Evolutionary conservation across 768 basidiomycete genomes (phyloP), one percentile per base, ranked within the genome.

Genomic region (Mycena epipterygia): DNA sequence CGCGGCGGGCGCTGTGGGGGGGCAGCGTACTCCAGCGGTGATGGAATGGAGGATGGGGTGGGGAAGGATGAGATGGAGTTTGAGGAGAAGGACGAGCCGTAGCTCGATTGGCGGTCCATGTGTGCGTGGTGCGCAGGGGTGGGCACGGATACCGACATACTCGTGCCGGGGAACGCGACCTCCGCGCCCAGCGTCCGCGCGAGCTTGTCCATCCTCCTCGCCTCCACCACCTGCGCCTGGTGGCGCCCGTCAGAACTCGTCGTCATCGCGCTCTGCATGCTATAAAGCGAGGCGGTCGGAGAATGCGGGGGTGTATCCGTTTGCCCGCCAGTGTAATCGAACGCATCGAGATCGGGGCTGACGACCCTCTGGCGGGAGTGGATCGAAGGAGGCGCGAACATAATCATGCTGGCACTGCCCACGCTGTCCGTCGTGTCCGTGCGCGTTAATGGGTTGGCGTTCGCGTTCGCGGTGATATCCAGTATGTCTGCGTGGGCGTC

Each of bases 331-430:
- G 5, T 23, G 8, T 9, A 23, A 25, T 46, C 16, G 21, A 17
- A 41, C n/a, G 66, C 48, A n/a, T 68, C 51, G 32, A 60, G 56
- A n/a, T 68, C 51, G 32, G 67, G 60, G n/a, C 12, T 56, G 37
- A 57, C n/a, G 16, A 46, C n/a, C 30, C 25, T 32, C 17, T 63
- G 61, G 23, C 58, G 55, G 5, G 21, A 2, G 0, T 11, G 42
- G 3, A 6, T 30, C 13, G 29, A 21, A 25, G 62, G 19, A 0
- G 46, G 49, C 14, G 57, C 62, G 30, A 70, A 70, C 23, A 25
- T 5, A 25, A 48, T 48, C 23, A 49, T 44, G 23, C 61, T 55
- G 53, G 52, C 35, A 27, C 68, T 69, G 3, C n/a, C 17, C 12
- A 16, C 21, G 61, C 68, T 69, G 7, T 27, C 14, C 2, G n/a